Base-by-base conservation (phyloP, 768 basidiomycete species). In the Leccinum variicolor region DNA sequence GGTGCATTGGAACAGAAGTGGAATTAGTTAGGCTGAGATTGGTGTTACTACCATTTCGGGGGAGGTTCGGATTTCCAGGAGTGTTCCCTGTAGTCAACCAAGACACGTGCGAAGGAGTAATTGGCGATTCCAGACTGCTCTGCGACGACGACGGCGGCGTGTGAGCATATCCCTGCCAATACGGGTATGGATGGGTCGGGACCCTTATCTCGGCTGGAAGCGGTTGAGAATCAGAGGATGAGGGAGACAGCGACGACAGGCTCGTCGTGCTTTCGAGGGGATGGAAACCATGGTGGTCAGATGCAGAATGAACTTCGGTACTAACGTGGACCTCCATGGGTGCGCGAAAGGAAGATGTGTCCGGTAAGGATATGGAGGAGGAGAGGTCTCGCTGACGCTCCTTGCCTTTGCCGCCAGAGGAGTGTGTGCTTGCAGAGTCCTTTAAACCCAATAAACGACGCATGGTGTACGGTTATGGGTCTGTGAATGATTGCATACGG, bases 51-150 rank as follows among this genome's bases (percentile, higher is more conserved):
- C 39, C 36, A 52, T 52, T 60, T 52, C 46, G 54, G 52, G 26
- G 13, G 34, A 53, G 21, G 36, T 49, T 52, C 57, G 51, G n/a
- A 21, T 50, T 53, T 57, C 60, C 60, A 52, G 55, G 48, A 36
- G 31, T 11, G 5, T 53, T 66, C 4, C 61, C 55, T 7, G 54
- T 48, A 53, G 58, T 57, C 50, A 76, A 56, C 78, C 77, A 79
- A 11, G 74, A 75, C 49, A 79, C 74, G 36, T 73, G 70, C 1
- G 76, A 72, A n/a, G 76, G 76, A 2, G 71, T 73, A 61, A 65
- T 52, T 55, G 65, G 63, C 55, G 76, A 69, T 59, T 73, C 60
- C 64, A 69, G 52, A 60, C 74, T 61, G 55, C 69, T 64, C 57
- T 73, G 56, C 45, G 67, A 66, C 47, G 67, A 66, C 31, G 67